A percentile compares a stretch with the other conserved stretches of the same genome.
These are phyloP conservation scores for Lactarius sp. DNA, from an alignment of 768 basidiomycete genomes.

Conservation along the genomic window DNA sequence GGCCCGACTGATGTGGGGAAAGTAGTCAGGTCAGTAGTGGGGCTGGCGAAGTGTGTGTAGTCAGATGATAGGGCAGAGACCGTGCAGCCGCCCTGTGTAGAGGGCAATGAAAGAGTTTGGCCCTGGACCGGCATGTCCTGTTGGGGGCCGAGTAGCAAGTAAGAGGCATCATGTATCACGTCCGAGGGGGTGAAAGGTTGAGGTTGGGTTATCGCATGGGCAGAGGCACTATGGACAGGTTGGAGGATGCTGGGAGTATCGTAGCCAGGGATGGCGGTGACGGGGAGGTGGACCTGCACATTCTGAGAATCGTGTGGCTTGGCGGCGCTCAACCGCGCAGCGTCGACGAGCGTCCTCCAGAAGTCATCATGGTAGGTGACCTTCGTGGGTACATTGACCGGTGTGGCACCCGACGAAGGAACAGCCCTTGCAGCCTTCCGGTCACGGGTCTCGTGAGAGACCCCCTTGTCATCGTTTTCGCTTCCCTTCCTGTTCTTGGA, in stretches of 20 bases:
- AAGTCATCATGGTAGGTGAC: constrained; percentile 2
- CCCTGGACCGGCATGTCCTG: background rate
- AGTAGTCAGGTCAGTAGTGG: background rate
- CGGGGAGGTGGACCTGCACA: background rate
- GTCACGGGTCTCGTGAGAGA: background rate
- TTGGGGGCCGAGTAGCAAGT: background rate
- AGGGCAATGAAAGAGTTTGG: background rate
- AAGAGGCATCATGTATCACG: background rate
- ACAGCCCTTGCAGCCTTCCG: background rate
- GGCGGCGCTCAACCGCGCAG: background rate
- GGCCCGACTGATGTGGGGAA: background rate
- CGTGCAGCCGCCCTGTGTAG: background rate
- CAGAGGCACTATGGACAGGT: background rate
- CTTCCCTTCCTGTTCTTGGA: background rate
- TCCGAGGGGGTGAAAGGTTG: background rate
- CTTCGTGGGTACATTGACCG: background rate
- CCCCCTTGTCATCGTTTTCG: background rate
- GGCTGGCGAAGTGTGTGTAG: background rate
- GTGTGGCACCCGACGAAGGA: background rate
- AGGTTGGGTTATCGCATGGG: background rate
- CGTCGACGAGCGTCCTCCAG: background rate
- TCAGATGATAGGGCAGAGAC: background rate
- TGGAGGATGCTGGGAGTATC: background rate
- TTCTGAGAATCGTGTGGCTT: background rate
- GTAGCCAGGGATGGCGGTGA: background rate